Base-by-base conservation (phyloP, 306 rosid genomes). In the Quercus wislizeni region DNA sequence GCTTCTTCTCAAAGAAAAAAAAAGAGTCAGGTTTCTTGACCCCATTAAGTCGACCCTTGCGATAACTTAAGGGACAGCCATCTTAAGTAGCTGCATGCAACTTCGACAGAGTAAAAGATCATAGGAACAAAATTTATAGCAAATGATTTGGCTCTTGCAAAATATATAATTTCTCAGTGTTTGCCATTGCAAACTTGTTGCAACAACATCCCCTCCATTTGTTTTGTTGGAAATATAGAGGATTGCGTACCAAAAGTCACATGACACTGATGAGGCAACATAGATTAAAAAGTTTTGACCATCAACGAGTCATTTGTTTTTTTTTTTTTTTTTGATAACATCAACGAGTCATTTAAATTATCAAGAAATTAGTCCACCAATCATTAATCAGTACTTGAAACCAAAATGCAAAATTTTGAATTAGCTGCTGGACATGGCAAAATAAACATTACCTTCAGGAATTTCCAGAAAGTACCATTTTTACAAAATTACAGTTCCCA, bases 21-120 rank as follows among this genome's bases (percentile, higher is more conserved):
- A 7, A 7, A 8, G 3, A 8, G 54, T 11, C 54, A 0, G 17
- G 54, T 12, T 49, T 11, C 17, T 25, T 58, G 27, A 58, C 70
- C 54, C n/a, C 72, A 19, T 67, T n/a, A 18, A 74, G 20, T 61
- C 68, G 74, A 75, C 80, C 80, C 38, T 70, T 83, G 11, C 0
- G 17, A 20, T 27, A 59, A 55, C 78, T 25, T 25, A 61, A 38
- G 74, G 78, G 83, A 12, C 67, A 43, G 30, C 35, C 27, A 23
- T 51, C 3, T 35, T 9, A 23, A 71, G 25, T 61, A 5, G 35
- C 6, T 55, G 15, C 4, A 19, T 33, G 55, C 70, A 64, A n/a
- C 55, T 7, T 28, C 30, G 11, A 25, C 55, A 20, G 14, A 19
- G 27, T n/a, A 14, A 63, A 15, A 11, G 41, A 19, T 67, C 52